Evolutionary conservation across 2,329 filamentous ascomycete genomes (phyloP).

Genomic region (Cladosporium cucumerinum): DNA sequence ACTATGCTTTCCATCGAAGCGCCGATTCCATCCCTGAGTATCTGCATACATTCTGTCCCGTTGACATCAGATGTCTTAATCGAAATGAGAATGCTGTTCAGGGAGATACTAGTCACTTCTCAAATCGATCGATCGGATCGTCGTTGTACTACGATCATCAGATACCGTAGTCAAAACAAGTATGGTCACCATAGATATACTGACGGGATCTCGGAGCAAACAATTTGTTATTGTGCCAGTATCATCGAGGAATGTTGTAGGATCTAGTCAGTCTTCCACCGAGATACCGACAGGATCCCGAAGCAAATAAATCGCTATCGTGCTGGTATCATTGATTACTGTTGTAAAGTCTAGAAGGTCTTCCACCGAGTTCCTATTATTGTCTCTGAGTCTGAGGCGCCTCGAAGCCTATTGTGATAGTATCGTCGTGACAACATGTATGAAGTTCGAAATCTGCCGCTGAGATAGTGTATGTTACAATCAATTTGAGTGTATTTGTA

Average conservation of each 20-base stretch:
- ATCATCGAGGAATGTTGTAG: too few relatives aligned
- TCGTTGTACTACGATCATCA: not conserved
- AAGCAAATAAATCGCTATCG: not conserved
- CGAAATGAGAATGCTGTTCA: not conserved
- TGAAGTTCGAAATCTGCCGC: not conserved
- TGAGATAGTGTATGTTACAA: not conserved
- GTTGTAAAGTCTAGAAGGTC: not conserved
- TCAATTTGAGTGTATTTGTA: not conserved
- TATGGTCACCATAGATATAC: too few relatives aligned
- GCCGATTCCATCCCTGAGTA: not conserved
- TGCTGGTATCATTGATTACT: not conserved
- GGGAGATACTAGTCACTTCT: not conserved
- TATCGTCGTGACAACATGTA: not conserved
- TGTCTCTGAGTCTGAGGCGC: not conserved
- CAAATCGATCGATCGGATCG: not conserved
- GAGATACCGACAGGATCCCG: not conserved
- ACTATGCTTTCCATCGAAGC: too few relatives aligned
- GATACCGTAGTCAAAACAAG: too few relatives aligned
- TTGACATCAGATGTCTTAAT: not conserved
- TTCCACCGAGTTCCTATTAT: not conserved
- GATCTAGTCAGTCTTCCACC: too few relatives aligned
- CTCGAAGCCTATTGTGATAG: not conserved
- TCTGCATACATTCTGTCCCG: not conserved
- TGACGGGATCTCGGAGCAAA: too few relatives aligned
- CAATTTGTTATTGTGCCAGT: too few relatives aligned